These are phyloP conservation scores for Rosa multiflora DNA, from an alignment of 306 rosid genomes.

Conservation along the genomic window DNA sequence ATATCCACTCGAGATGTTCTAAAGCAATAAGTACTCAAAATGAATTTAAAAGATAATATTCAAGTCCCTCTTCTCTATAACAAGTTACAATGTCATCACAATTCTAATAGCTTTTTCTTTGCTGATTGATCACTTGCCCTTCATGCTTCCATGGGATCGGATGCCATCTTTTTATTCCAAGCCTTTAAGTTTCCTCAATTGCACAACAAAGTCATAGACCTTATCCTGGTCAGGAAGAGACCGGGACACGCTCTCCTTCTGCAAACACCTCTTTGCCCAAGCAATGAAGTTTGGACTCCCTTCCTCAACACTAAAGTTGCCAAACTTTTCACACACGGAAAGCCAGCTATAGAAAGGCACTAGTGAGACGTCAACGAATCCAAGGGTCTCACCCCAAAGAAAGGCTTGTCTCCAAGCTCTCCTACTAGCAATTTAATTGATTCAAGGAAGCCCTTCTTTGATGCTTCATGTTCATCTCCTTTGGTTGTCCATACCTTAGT, in stretches of 20 bases:
- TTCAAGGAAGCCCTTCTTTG: conserved; percentile 19
- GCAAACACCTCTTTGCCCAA: conserved; percentile 22
- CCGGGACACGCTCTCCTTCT: conserved; percentile 20
- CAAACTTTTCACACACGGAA: conserved; percentile 6
- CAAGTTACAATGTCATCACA: too few species aligned
- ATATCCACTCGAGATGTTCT: too few species aligned
- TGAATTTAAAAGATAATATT: too few species aligned
- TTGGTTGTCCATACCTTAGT: conserved; percentile 25
- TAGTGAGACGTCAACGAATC: conserved; percentile 6
- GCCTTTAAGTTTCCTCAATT: neutral
- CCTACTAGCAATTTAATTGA: conserved; percentile 21
- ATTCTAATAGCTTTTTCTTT: too few species aligned
- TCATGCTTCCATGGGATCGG: too few species aligned
- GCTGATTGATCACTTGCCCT: too few species aligned
- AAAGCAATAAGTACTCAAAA: too few species aligned
- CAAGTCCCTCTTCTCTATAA: too few species aligned
- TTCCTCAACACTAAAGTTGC: conserved; percentile 17
- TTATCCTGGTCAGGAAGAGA: conserved; percentile 32
- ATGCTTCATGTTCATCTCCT: conserved; percentile 28
- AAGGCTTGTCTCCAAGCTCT: conserved; percentile 33
- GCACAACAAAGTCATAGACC: conserved; percentile 22
- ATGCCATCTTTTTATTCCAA: conserved; percentile 6
- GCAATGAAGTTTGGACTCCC: conserved; percentile 16
- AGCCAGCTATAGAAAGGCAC: conserved; percentile 21
- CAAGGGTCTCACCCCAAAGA: conserved; percentile 27